Evolutionary conservation across 177 flowering plant species (phyloP).

Genomic region (Telopea speciosissima): DNA sequence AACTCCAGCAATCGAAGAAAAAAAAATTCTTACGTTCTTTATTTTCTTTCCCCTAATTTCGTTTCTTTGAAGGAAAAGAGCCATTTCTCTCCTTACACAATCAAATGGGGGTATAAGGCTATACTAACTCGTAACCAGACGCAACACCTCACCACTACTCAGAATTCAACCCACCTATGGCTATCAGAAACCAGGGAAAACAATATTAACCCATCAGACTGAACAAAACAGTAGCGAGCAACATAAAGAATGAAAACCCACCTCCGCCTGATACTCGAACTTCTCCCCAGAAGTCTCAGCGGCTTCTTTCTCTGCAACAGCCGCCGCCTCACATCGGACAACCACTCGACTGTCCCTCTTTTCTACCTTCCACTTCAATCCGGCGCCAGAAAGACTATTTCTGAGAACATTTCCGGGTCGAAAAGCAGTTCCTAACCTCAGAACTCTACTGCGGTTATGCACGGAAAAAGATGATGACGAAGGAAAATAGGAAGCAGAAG

Average conservation of each 20-base stretch:
- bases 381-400: constrained; percentile 28
- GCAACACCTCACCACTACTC: neutral
- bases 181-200: too few relatives aligned
- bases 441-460: constrained; percentile 15
- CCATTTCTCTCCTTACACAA: neutral
- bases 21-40: neutral
- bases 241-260: constrained; percentile 23
- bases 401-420: constrained; percentile 31
- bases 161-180: neutral
- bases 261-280: constrained; percentile 96
- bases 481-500: constrained; percentile 43
- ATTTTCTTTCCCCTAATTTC: too few relatives aligned
- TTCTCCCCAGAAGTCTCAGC: constrained; percentile 59
- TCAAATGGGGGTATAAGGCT: neutral
- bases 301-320: constrained; percentile 59
- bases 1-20: neutral
- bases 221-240: neutral
- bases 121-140: neutral
- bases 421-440: constrained; percentile 28
- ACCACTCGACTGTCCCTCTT: constrained; percentile 23
- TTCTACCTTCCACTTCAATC: constrained; percentile 47
- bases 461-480: constrained; percentile 17
- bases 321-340: constrained; percentile 71
- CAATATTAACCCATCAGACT: neutral
- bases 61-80: neutral